phyloP scores from a whole-genome alignment of 2,329 filamentous ascomycete species.

The Trichoderma sp. region DNA sequence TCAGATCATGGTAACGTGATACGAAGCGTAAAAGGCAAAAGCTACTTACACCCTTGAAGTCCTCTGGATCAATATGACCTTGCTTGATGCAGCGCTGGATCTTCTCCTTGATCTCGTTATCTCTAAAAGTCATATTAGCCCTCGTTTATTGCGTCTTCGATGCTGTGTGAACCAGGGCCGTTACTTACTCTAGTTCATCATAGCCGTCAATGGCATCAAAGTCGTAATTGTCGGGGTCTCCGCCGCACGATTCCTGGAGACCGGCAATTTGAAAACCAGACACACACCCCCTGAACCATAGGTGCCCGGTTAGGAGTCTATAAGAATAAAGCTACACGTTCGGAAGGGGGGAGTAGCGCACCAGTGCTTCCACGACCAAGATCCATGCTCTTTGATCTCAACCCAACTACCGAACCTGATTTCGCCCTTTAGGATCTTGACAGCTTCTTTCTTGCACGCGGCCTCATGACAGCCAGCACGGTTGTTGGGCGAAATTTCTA shows the following conservation, averaged over 20 bases:
- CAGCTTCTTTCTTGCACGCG: conserved; percentile 69
- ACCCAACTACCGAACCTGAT: conserved; percentile 78
- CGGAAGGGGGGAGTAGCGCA: conserved; percentile 47
- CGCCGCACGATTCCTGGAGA: conserved; percentile 60
- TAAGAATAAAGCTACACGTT: background rate
- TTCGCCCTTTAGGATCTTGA: conserved; percentile 79
- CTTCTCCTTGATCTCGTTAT: conserved; percentile 71
- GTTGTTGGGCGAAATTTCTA: conserved; percentile 71
- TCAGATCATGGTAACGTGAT: background rate
- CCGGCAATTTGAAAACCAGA: conserved; percentile 75
- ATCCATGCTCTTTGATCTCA: conserved; percentile 61
- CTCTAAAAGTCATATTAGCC: conserved; percentile 29
- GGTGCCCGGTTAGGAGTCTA: background rate
- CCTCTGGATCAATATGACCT: conserved; percentile 80
- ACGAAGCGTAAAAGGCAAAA: conserved; percentile 12
- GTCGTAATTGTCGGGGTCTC: conserved; percentile 53
- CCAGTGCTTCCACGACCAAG: conserved; percentile 87
- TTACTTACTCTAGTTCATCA: conserved; percentile 66
- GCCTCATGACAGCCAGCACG: conserved; percentile 75
- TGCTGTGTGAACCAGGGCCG: background rate
- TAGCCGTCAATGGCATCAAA: conserved; percentile 76
- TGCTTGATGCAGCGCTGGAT: conserved; percentile 71
- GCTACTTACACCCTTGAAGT: conserved; percentile 83
- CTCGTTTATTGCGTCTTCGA: background rate
- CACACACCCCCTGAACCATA: conserved; percentile 74